Evolutionary conservation across 352 stramenopile species (phyloP).

Genomic region (Pythium guiyangense): DNA sequence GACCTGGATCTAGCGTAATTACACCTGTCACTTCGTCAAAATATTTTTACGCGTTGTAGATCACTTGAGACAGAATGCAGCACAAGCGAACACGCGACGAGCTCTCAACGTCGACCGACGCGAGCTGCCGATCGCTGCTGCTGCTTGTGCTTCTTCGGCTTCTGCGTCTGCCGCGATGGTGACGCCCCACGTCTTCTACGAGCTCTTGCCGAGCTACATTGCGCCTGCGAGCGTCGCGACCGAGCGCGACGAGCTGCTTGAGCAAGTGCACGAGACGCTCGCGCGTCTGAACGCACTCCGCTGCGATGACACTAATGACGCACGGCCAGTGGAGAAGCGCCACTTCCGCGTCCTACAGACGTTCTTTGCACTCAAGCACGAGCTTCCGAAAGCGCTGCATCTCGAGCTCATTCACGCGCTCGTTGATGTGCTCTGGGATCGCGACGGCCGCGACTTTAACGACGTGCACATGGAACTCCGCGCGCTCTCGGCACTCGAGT

Average conservation of each 20-base stretch:
- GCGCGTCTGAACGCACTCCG: conserved; percentile 24
- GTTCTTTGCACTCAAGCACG: conserved; percentile 63
- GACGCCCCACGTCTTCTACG: conserved; percentile 49
- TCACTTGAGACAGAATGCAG: too few species aligned
- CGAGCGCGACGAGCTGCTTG: conserved; percentile 41
- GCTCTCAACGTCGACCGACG: too few species aligned
- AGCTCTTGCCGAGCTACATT: conserved; percentile 54
- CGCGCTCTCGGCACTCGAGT: conserved; percentile 28
- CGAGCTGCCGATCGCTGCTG: too few species aligned
- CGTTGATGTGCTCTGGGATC: conserved; percentile 41
- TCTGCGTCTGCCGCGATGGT: too few species aligned
- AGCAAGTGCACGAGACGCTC: conserved; percentile 42
- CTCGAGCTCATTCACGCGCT: conserved; percentile 39
- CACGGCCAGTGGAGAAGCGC: conserved; percentile 32
- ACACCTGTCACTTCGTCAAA: too few species aligned
- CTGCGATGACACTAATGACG: neutral
- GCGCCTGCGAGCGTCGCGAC: conserved; percentile 25
- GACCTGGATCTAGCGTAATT: too few species aligned
- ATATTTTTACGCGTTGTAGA: too few species aligned
- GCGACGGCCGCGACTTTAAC: conserved; percentile 28
- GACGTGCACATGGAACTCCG: conserved; percentile 56
- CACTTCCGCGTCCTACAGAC: conserved; percentile 61
- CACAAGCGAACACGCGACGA: too few species aligned
- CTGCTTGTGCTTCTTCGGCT: too few species aligned
- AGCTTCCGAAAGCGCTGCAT: conserved; percentile 35